Conservation (phyloP, 1,139 yeast genomes). For the Kluyveromyces sp. region DNA sequence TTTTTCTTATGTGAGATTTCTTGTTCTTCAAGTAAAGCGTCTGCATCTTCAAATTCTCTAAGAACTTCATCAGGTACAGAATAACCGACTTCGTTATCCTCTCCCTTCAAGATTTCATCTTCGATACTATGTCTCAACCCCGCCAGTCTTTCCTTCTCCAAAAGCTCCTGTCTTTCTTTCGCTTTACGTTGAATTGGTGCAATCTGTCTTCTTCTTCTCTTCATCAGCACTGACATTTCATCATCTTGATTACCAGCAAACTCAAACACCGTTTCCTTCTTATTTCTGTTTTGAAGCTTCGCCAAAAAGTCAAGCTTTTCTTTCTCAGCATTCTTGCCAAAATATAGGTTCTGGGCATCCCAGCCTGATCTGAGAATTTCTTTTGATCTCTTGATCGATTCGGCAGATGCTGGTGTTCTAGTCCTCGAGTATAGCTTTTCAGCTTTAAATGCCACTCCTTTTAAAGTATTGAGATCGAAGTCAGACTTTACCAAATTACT, state of each 20-base stretch:
- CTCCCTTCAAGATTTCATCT: conserved; percentile 56
- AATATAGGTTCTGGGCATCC: conserved; percentile 80
- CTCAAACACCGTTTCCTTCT: conserved; percentile 91
- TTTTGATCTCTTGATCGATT: conserved; percentile 76
- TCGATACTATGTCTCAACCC: conserved; percentile 70
- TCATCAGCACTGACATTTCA: conserved; percentile 75
- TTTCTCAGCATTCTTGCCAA: conserved; percentile 64
- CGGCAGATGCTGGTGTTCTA: conserved; percentile 77
- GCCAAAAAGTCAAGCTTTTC: conserved; percentile 71
- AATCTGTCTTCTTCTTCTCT: conserved; percentile 73
- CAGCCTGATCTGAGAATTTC: conserved; percentile 75
- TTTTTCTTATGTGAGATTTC: conserved; percentile 30
- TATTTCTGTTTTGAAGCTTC: conserved; percentile 56
- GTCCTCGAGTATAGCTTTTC: conserved; percentile 83
- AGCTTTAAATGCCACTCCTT: conserved; percentile 75
- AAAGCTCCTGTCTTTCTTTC: conserved; percentile 56
- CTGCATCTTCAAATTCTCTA: conserved; percentile 56
- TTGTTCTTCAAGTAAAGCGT: conserved; percentile 37
- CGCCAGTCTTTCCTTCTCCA: conserved; percentile 69
- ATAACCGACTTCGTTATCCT: conserved; percentile 52
- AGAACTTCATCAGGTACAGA: conserved; percentile 47
- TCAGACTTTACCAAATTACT: conserved; percentile 54
- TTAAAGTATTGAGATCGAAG: conserved; percentile 61
- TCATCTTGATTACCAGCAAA: conserved; percentile 62
- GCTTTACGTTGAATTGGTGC: conserved; percentile 84